phyloP scores from a whole-genome alignment of 2,329 filamentous ascomycete genomes.

The Sclerotinia trifoliorum region DNA sequence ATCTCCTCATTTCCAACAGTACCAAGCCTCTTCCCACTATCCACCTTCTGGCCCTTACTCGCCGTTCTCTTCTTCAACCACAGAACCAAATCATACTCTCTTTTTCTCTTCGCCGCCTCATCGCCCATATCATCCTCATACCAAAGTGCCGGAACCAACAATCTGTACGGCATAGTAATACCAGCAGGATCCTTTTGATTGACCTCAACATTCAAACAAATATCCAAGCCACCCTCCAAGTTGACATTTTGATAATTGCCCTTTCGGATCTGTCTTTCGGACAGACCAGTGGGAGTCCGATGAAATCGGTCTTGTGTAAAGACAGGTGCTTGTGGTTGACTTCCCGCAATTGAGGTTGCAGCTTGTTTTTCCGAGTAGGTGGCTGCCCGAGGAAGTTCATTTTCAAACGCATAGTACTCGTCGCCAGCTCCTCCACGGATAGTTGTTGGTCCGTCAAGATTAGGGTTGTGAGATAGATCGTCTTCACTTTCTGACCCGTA shows the following conservation, averaged over 20 bases:
- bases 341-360: constrained; percentile 33
- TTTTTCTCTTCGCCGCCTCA: constrained; percentile 23
- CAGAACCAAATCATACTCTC: constrained; percentile 25
- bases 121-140: constrained; percentile 43
- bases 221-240: constrained; percentile 79
- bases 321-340: constrained; percentile 24
- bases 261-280: constrained; percentile 58
- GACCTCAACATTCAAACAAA: constrained; percentile 87
- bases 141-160: constrained; percentile 78
- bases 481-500: constrained; percentile 50
- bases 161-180: constrained; percentile 80
- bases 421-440: constrained; percentile 42
- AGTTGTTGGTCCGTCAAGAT: constrained; percentile 30
- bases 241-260: constrained; percentile 62
- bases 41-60: background rate
- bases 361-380: constrained; percentile 28
- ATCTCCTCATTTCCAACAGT: constrained; percentile 42
- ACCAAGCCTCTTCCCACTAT: constrained; percentile 27
- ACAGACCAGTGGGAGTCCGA: constrained; percentile 68
- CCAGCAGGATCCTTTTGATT: constrained; percentile 82
- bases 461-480: constrained; percentile 35
- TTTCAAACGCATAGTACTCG: constrained; percentile 48
- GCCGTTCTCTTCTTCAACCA: constrained; percentile 27
- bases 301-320: constrained; percentile 49
- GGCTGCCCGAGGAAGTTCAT: constrained; percentile 24